phyloP scores from a whole-genome alignment of 2,329 filamentous ascomycete species.

The Talaromyces sp. region DNA sequence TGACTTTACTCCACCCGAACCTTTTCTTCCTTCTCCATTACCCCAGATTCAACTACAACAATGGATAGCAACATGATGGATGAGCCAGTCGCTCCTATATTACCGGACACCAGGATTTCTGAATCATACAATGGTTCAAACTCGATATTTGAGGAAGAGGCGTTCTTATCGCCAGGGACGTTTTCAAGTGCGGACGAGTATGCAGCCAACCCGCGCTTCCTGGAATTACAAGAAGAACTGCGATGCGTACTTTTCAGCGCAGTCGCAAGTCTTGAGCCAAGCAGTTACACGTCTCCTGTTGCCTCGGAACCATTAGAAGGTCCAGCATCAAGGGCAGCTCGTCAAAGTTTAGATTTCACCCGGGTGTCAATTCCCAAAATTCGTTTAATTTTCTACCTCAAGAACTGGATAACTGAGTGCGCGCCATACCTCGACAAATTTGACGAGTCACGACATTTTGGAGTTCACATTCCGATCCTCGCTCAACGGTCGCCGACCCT shows the following conservation, averaged over 20 bases:
- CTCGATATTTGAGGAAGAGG: conserved; percentile 26
- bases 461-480: conserved; percentile 53
- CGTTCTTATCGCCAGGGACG: conserved; percentile 28
- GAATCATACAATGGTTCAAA: conserved; percentile 16
- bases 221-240: conserved; percentile 49
- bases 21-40: conserved; percentile 8
- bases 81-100: conserved; percentile 15
- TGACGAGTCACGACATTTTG: conserved; percentile 55
- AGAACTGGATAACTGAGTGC: conserved; percentile 41
- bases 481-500: conserved; percentile 49
- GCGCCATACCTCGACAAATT: conserved; percentile 56
- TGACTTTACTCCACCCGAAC: conserved; percentile 4
- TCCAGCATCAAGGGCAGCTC: conserved; percentile 6
- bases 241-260: conserved; percentile 46
- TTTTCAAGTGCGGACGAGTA: conserved; percentile 30
- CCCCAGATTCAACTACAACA: conserved; percentile 12
- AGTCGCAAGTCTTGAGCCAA: conserved; percentile 45
- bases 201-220: conserved; percentile 42
- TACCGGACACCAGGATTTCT: conserved; percentile 11
- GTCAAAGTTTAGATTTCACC: conserved; percentile 24
- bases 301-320: conserved; percentile 26
- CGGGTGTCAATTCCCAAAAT: conserved; percentile 36
- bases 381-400: conserved; percentile 43
- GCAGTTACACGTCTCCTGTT: conserved; percentile 36
- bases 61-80: conserved; percentile 14